Conservation (phyloP, 306 rosid genomes). For the Begonia peltatifolia region DNA sequence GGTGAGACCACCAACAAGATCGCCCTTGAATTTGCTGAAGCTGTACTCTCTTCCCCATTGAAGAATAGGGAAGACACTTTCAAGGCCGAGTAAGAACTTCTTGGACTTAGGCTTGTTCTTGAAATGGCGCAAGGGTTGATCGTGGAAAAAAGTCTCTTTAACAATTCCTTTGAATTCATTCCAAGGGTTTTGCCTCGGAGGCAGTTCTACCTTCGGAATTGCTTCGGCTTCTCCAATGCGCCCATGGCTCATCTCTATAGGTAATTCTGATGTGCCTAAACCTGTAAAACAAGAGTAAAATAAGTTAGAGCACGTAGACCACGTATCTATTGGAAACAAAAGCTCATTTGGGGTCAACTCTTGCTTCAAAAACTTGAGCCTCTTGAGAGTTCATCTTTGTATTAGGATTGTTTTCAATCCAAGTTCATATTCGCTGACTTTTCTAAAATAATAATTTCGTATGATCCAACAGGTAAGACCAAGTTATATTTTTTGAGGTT, state of each 20-base stretch:
- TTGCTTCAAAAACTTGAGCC: not conserved
- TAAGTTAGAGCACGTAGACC: not conserved
- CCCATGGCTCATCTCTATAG: no score
- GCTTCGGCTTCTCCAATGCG: not conserved
- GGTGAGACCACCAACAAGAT: conserved; percentile 40
- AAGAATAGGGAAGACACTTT: conserved; percentile 45
- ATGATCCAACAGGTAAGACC: no score
- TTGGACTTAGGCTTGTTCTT: conserved; percentile 17
- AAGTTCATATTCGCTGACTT: not conserved
- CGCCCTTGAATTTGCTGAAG: conserved; percentile 34
- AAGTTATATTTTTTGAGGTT: no score
- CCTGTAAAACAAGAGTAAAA: not conserved
- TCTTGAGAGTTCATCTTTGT: not conserved
- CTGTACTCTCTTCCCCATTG: conserved; percentile 39
- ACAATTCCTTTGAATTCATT: conserved; percentile 9
- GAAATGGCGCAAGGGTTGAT: conserved; percentile 32
- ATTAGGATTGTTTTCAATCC: not conserved
- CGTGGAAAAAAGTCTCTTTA: conserved; percentile 20
- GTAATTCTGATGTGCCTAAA: not conserved
- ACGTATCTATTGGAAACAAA: not conserved
- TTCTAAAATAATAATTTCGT: not conserved
- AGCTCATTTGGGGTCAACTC: not conserved
- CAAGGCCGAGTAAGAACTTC: conserved; percentile 25
- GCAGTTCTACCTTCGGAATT: conserved; percentile 16
- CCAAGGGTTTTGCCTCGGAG: conserved; percentile 8